Conservation (phyloP, 1,139 yeast genomes). For the Hyphopichia fennica region DNA sequence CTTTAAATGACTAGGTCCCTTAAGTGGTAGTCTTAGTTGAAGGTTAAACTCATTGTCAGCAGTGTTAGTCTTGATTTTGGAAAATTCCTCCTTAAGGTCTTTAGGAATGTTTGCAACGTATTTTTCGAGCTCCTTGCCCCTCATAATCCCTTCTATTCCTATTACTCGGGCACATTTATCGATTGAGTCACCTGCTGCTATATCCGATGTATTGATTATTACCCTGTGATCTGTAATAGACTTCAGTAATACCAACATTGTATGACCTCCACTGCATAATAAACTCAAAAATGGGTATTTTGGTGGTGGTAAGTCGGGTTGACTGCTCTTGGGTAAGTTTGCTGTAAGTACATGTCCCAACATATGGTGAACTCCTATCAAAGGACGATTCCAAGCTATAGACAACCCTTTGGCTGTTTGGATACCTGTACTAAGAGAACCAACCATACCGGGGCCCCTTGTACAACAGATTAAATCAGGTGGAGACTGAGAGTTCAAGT, state of each 20-base stretch:
- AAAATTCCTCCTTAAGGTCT: constrained; percentile 19
- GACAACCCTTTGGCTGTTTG: constrained; percentile 85
- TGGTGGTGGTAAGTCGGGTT: constrained; percentile 45
- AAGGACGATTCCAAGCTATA: constrained; percentile 72
- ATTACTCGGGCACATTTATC: constrained; percentile 91
- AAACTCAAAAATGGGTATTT: constrained; percentile 77
- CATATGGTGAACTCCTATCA: constrained; percentile 96
- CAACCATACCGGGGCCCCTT: constrained; percentile 97
- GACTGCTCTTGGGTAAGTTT: constrained; percentile 40
- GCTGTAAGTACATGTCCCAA: constrained; percentile 84
- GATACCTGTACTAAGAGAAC: constrained; percentile 78
- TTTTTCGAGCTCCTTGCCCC: constrained; percentile 78
- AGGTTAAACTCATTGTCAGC: constrained; percentile 30
- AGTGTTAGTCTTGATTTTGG: constrained; percentile 18
- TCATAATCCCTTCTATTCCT: constrained; percentile 78
- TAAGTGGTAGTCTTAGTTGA: constrained; percentile 32
- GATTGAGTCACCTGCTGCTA: constrained; percentile 90
- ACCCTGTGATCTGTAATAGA: constrained; percentile 67
- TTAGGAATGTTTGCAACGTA: constrained; percentile 41
- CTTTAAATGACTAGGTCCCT: constrained; percentile 28
- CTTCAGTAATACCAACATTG: constrained; percentile 74
- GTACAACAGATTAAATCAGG: constrained; percentile 89
- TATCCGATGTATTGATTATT: constrained; percentile 74
- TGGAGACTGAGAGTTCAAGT: constrained; percentile 24
- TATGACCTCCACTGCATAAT: constrained; percentile 92